Conservation (phyloP, 2,329 filamentous ascomycete genomes). For the Aspergillus thermomutatus region DNA sequence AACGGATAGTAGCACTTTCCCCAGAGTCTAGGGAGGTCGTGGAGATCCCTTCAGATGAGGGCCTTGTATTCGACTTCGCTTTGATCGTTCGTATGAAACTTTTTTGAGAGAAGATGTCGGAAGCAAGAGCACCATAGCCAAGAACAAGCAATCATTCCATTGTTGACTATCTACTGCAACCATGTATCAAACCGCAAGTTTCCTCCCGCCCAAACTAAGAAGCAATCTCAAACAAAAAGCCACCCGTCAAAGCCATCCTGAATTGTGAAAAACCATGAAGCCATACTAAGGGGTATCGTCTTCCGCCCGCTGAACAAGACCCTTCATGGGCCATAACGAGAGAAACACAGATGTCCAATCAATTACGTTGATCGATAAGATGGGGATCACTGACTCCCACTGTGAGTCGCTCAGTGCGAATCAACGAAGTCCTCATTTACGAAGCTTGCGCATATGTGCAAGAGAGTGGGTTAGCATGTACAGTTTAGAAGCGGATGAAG, state of each 20-base stretch:
- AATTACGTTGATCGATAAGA: neutral
- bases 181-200: neutral
- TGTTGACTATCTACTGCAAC: neutral
- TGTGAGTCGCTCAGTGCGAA: neutral
- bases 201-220: neutral
- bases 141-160: neutral
- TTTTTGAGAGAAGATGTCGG: neutral
- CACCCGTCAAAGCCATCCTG: neutral
- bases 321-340: neutral
- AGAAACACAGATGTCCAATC: neutral
- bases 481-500: conserved; percentile 47
- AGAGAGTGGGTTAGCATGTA: conserved; percentile 5
- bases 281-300: neutral
- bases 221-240: neutral
- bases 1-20: neutral
- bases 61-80: no score
- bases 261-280: neutral
- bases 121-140: neutral
- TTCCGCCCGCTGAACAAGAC: neutral
- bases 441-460: neutral
- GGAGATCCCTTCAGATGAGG: neutral
- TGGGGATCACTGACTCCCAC: neutral
- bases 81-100: no score
- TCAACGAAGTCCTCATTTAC: neutral
- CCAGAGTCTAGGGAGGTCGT: neutral